These are phyloP conservation scores for Cinchona pubescens DNA, from an alignment of 257 asterid genomes.

Conservation along the genomic window DNA sequence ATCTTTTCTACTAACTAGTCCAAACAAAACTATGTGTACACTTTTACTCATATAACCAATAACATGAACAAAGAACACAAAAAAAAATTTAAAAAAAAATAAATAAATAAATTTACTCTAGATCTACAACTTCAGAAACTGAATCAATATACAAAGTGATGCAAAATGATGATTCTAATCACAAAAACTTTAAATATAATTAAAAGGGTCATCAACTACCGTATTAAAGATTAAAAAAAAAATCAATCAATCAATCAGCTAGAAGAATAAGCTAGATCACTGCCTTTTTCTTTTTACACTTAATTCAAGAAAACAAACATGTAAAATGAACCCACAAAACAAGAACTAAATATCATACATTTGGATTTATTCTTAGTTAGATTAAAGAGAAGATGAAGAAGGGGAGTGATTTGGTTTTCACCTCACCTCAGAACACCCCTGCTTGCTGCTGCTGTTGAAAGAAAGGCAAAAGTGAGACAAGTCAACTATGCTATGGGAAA, in stretches of 20 bases:
- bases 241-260: constrained; percentile 15
- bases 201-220: not conserved
- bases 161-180: not conserved
- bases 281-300: not conserved
- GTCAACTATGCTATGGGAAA: not conserved
- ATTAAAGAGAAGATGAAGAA: not conserved
- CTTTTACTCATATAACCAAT: not conserved
- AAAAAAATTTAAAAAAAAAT: not conserved
- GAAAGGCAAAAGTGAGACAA: not conserved
- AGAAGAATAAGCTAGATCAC: constrained; percentile 3
- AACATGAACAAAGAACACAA: not conserved
- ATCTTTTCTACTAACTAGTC: not conserved
- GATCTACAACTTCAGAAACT: constrained; percentile 9
- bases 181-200: not conserved
- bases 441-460: no score
- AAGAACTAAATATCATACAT: not conserved
- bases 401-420: not conserved
- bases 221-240: not conserved
- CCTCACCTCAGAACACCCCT: constrained; percentile 21
- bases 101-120: not conserved
- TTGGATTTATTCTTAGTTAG: not conserved
- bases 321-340: not conserved
- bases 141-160: not conserved
- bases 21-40: not conserved
- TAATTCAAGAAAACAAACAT: not conserved